Evolutionary conservation across 2,329 filamentous ascomycete genomes (phyloP), one percentile per base, ranked within the genome.

Genomic region (Sporothrix brasiliensis): DNA sequence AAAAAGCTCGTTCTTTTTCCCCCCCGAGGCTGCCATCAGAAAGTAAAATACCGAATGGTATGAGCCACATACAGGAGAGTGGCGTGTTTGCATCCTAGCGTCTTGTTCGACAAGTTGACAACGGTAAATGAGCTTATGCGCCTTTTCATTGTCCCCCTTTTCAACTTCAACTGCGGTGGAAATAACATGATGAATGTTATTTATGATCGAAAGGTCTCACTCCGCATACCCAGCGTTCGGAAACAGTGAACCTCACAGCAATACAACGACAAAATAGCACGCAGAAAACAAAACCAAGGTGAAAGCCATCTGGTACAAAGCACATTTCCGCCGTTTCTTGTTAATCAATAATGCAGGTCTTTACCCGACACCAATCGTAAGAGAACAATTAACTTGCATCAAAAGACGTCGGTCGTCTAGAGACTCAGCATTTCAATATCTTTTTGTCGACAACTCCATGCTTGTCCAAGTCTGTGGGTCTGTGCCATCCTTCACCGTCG

Each of bases 61-160:
- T 44, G 52, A 47, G 39, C 50, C 21, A 47, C 39, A 47, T 47
- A 49, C 16, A 49, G 52, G 34, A 30, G 47, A 49, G 66, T 58
- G 34, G 66, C 66, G 52, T 68, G 66, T 68, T 68, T 14, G 66
- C 50, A n/a, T 67, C 16, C 24, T 24, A 27, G 21, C 30, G n/a
- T 61, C 34, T 60, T 60, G 56, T 6, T 34, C 30, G 30, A 34
- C 30, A 34, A 4, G 19, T 27, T 41, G 65, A 41, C 50, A 7
- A 27, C 44, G 39, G 14, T 19, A 11, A 16, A n/a, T 67, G 65
- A 47, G 66, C 13, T 21, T 68, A 56, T 68, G 39, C 34, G 52
- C 44, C 66, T 47, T 14, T 56, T 44, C 13, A 9, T 9, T 14
- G 10, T 5, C 63, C 30, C 34, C 14, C 39, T 44, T 68, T 50